These are phyloP conservation scores for Blastomyces parvus DNA, from an alignment of 2,329 filamentous ascomycete species.

Conservation along the genomic window DNA sequence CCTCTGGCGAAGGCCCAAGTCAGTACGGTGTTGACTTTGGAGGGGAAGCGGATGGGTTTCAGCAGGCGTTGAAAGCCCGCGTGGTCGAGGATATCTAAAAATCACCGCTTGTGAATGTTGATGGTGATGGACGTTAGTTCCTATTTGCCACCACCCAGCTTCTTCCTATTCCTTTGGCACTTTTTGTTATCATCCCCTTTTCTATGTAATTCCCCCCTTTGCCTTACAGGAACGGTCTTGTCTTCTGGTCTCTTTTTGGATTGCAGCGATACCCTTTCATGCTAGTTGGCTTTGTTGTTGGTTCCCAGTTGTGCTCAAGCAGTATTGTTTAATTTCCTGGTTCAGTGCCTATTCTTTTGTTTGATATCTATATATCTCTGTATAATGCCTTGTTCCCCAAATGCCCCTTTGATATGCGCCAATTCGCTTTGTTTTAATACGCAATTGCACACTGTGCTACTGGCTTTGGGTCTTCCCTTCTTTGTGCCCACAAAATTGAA, in stretches of 20 bases:
- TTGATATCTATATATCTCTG: background rate
- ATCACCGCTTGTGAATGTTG: background rate
- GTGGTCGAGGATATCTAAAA: slow-evolving; percentile 76
- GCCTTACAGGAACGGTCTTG: background rate
- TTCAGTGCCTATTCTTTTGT: background rate
- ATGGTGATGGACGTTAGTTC: background rate
- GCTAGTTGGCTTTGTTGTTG: background rate
- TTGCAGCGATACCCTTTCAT: slow-evolving; percentile 5
- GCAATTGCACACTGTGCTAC: background rate
- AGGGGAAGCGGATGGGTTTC: slow-evolving; percentile 51
- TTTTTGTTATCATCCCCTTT: too few species aligned
- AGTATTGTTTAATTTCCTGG: background rate
- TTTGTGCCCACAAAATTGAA: background rate
- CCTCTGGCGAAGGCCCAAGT: slow-evolving; percentile 48
- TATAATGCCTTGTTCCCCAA: background rate
- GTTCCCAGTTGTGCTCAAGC: background rate
- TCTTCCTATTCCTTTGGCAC: background rate
- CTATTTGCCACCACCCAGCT: too few species aligned
- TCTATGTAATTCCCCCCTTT: background rate
- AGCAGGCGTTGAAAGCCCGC: slow-evolving; percentile 69
- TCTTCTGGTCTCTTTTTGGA: background rate
- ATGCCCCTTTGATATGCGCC: background rate
- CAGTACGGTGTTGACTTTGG: slow-evolving; percentile 35
- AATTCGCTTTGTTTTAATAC: background rate
- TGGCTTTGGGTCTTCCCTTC: background rate